Percentiles rank a stretch among this genome's conserved stretches.
Conservation (phyloP, 495 filamentous ascomycete genomes). For the Staphylotrichum longicolle region DNA sequence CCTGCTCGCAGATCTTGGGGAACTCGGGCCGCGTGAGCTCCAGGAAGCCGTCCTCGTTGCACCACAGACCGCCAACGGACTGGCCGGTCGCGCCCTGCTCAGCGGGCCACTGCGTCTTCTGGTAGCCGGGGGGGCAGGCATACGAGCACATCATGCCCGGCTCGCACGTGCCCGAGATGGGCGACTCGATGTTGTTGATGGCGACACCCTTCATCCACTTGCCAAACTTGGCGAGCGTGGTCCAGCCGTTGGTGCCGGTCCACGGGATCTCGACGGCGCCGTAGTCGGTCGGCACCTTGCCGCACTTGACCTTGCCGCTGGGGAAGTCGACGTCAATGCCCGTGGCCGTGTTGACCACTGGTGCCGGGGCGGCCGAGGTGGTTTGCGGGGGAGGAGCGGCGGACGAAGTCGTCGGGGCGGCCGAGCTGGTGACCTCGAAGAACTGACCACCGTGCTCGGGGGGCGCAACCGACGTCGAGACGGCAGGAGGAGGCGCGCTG, state of each 20-base stretch:
- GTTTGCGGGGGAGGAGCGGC: slow-evolving; percentile 5
- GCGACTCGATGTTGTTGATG: slow-evolving; percentile 59
- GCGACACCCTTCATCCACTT: slow-evolving; percentile 36
- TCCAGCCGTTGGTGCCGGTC: slow-evolving; percentile 70
- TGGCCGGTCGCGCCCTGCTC: slow-evolving; percentile 77
- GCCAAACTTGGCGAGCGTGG: slow-evolving; percentile 66
- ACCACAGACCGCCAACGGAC: slow-evolving; percentile 85
- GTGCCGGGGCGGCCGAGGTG: slow-evolving; percentile 13
- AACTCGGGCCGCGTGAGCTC: slow-evolving; percentile 67
- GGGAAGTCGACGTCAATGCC: slow-evolving; percentile 73
- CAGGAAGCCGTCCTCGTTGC: slow-evolving; percentile 71
- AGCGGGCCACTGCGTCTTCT: slow-evolving; percentile 88
- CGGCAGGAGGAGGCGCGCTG: slow-evolving; percentile 37
- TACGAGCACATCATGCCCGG: slow-evolving; percentile 82
- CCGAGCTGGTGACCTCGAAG: slow-evolving; percentile 32
- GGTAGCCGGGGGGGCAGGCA: slow-evolving; percentile 85
- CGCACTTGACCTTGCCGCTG: slow-evolving; percentile 68
- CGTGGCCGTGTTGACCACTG: slow-evolving; percentile 28
- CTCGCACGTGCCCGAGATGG: slow-evolving; percentile 60
- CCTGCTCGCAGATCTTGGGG: slow-evolving; percentile 70
- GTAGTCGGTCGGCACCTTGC: slow-evolving; percentile 74
- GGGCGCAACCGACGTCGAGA: slow-evolving; percentile 27
- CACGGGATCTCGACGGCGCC: slow-evolving; percentile 72
- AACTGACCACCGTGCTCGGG: slow-evolving; percentile 35
- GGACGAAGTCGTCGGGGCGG: slow-evolving; percentile 7